These are phyloP conservation scores for Exophiala calicioides DNA, from an alignment of 2,329 filamentous ascomycete species.

Conservation along the genomic window DNA sequence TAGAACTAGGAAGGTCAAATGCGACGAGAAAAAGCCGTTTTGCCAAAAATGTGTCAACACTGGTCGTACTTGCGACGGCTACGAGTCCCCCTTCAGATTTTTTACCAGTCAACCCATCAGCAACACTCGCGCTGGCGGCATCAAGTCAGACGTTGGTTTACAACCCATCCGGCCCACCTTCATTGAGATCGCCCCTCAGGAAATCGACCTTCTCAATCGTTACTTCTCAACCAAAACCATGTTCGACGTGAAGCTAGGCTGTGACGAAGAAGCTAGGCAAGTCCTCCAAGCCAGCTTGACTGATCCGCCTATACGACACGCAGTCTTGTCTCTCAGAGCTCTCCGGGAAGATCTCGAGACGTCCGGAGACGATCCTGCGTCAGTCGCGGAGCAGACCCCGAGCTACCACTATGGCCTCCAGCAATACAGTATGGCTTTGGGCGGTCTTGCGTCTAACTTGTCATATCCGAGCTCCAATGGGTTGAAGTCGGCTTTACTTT, in stretches of 20 bases:
- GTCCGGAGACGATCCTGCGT: constrained; percentile 32
- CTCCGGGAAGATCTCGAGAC: constrained; percentile 45
- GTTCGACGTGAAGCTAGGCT: constrained; percentile 42
- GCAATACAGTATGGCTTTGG: constrained; percentile 47
- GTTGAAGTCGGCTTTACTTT: constrained; percentile 46
- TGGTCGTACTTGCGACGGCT: constrained; percentile 48
- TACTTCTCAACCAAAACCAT: constrained; percentile 49
- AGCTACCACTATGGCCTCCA: constrained; percentile 44
- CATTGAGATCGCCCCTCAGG: constrained; percentile 27
- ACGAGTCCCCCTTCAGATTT: constrained; percentile 43
- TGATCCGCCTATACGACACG: constrained; percentile 42
- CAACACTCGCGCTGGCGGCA: constrained; percentile 19
- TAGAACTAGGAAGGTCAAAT: constrained; percentile 44
- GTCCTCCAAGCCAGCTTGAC: constrained; percentile 43
- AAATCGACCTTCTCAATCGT: constrained; percentile 40
- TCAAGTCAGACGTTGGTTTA: constrained; percentile 26
- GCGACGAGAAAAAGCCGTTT: constrained; percentile 41
- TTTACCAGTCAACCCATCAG: constrained; percentile 31
- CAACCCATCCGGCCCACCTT: constrained; percentile 26
- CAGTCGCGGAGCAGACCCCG: constrained; percentile 33
- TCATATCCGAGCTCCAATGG: constrained; percentile 35
- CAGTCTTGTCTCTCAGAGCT: constrained; percentile 43
- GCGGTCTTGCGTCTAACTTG: constrained; percentile 43
- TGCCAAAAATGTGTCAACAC: constrained; percentile 42
- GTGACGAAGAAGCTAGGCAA: constrained; percentile 43